Evolutionary conservation across 768 basidiomycete species (phyloP).

Genomic region (Hericium rajendrae): DNA sequence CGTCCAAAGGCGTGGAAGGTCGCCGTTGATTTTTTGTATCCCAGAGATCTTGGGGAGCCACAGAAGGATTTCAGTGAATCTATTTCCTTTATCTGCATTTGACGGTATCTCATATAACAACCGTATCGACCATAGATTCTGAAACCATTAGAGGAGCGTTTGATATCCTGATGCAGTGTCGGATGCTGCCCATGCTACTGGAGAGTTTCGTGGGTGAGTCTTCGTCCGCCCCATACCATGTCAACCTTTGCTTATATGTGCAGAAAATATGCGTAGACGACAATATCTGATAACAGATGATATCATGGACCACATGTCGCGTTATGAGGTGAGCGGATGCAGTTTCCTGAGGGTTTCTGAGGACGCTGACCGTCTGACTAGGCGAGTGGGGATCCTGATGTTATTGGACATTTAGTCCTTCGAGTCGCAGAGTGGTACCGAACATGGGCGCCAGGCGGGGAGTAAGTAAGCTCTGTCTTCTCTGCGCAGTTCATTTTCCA

Average conservation of each 20-base stretch:
- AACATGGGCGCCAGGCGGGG: slow-evolving; percentile 60
- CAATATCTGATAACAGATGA: slow-evolving; percentile 55
- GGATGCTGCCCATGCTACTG: slow-evolving; percentile 52
- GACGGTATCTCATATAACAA: not conserved
- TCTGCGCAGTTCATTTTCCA: slow-evolving; percentile 5
- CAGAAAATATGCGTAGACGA: slow-evolving; percentile 56
- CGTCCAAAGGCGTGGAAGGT: slow-evolving; percentile 41
- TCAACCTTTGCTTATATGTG: not conserved
- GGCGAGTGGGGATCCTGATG: slow-evolving; percentile 36
- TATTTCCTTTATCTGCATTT: not conserved
- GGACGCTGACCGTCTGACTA: slow-evolving; percentile 15
- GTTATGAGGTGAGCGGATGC: slow-evolving; percentile 46
- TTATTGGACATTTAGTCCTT: slow-evolving; percentile 45
- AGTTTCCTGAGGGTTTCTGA: not conserved
- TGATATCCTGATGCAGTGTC: slow-evolving; percentile 44
- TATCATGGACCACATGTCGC: slow-evolving; percentile 43
- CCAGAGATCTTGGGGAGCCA: slow-evolving; percentile 36
- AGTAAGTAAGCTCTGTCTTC: slow-evolving; percentile 33
- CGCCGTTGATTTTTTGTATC: slow-evolving; percentile 42
- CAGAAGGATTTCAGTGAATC: slow-evolving; percentile 22
- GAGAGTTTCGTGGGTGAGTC: slow-evolving; percentile 63
- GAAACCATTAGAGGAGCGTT: slow-evolving; percentile 44
- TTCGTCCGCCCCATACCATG: not conserved
- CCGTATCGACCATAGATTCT: slow-evolving; percentile 29
- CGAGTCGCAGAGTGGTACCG: slow-evolving; percentile 64